Conservation (phyloP, 192 early-diverging fungal genomes). For the Dispira parvispora region DNA sequence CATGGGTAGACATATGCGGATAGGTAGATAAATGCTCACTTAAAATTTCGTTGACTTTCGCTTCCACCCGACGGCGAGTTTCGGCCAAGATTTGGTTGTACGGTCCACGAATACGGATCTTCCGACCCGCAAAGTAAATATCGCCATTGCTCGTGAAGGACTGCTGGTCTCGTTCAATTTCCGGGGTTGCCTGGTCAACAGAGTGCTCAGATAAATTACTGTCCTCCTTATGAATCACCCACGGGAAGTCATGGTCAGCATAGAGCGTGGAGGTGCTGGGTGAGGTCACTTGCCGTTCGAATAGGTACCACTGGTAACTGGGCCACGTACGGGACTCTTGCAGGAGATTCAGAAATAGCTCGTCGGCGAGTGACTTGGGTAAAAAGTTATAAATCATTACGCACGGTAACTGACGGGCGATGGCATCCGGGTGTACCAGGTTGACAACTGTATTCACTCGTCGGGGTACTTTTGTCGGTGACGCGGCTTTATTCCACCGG, state of each 20-base stretch:
- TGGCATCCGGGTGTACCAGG: neutral
- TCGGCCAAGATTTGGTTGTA: neutral
- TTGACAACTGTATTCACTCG: neutral
- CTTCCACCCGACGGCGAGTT: conserved; percentile 1
- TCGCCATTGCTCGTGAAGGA: neutral
- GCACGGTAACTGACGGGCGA: conserved; percentile 3
- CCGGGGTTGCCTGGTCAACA: neutral
- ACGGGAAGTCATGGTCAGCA: neutral
- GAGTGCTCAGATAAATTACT: neutral
- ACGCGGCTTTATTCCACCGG: no score
- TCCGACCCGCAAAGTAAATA: neutral
- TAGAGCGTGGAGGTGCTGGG: neutral
- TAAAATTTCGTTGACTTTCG: conserved; percentile 8
- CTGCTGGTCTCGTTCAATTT: neutral
- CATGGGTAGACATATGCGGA: neutral
- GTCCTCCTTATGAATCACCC: neutral
- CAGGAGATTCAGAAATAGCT: neutral
- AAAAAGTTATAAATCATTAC: conserved; percentile 3
- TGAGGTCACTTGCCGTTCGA: conserved; percentile 7
- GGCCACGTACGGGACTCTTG: conserved; percentile 1
- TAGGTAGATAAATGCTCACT: no score
- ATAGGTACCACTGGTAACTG: conserved; percentile 2
- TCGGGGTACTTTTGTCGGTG: no score
- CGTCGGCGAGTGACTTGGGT: neutral
- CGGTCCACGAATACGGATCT: neutral